Conservation (phyloP, 495 filamentous ascomycete species). For the Penicillium simplicissimum region DNA sequence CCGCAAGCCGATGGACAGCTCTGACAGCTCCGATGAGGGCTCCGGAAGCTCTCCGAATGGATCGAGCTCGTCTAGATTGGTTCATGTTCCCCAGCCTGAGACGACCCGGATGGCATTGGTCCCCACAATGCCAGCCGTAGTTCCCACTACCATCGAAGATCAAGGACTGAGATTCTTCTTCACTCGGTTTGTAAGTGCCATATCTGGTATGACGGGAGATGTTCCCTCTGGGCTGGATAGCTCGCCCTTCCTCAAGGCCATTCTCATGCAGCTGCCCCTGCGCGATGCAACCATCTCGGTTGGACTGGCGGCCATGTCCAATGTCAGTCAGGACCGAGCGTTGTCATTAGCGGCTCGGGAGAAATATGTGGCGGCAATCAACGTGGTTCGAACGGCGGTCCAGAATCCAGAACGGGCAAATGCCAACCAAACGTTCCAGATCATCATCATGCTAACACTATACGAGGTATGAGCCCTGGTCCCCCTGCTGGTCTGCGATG, state of each 20-base stretch:
- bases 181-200: conserved; percentile 17
- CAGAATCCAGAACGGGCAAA: conserved; percentile 15
- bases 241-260: conserved; percentile 5
- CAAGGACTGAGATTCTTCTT: conserved; percentile 26
- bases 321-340: conserved; percentile 23
- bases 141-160: conserved; percentile 18
- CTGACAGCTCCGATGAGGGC: conserved; percentile 2
- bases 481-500: background rate
- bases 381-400: conserved; percentile 21
- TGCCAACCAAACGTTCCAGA: conserved; percentile 14
- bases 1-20: conserved; percentile 10
- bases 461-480: conserved; percentile 24
- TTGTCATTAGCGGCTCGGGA: conserved; percentile 21
- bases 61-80: background rate
- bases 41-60: background rate
- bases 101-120: background rate
- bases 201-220: background rate
- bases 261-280: conserved; percentile 9
- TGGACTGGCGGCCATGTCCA: conserved; percentile 29
- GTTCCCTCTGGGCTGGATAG: background rate
- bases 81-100: conserved; percentile 2
- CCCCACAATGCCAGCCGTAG: conserved; percentile 4
- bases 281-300: conserved; percentile 27
- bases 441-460: conserved; percentile 26
- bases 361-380: conserved; percentile 24